Base-by-base conservation (phyloP, 495 filamentous ascomycete genomes). In the Talaromyces proteolyticus region DNA sequence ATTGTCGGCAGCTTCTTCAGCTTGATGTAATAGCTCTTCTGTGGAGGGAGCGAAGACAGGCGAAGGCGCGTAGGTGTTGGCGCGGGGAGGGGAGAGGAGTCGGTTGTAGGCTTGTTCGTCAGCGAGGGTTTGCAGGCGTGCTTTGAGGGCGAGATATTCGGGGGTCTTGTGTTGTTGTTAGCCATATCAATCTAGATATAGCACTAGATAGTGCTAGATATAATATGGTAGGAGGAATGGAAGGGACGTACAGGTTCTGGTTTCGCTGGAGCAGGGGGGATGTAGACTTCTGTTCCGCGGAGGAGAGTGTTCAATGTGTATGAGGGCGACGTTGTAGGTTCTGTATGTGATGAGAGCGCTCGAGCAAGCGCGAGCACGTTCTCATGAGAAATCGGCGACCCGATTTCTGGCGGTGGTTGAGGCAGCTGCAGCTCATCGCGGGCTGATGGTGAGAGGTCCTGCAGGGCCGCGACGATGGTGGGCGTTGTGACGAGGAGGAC, bases 131-230 rank as follows among this genome's bases (percentile, higher is more conserved):
- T 89, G 88, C 19, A 98, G 83, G 16, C 86, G 79, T 2, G 81
- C 78, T 92, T 97, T 98, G 3, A 93, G 68, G 6, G 82, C 88
- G 66, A 91, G 88, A 69, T 93, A 97, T 73, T 94, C 89, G 6
- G 85, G 70, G 10, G 79, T 86, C 89, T 97, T 51, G 1, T 29
- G 5, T 14, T 37, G 44, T 50, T 62, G 23, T 55, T 47, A 54
- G 43, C 20, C 11, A 11, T 22, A 6, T 19, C 12, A 45, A 6
- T 23, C 16, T n/a, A 3, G 18, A 54, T n/a, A 57, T 49, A 11
- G 37, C 19, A n/a, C 47, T 16, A 21, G 5, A 42, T 49, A 2
- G 20, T 23, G 46, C 47, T 44, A 19, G 16, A 14, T 36, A 38
- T 21, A 44, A 34, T 38, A 47, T 23, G 38, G 44, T 23, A 44